Evolutionary conservation across 2,329 filamentous ascomycete species (phyloP).

Genomic region (Colletotrichum nymphaeae): DNA sequence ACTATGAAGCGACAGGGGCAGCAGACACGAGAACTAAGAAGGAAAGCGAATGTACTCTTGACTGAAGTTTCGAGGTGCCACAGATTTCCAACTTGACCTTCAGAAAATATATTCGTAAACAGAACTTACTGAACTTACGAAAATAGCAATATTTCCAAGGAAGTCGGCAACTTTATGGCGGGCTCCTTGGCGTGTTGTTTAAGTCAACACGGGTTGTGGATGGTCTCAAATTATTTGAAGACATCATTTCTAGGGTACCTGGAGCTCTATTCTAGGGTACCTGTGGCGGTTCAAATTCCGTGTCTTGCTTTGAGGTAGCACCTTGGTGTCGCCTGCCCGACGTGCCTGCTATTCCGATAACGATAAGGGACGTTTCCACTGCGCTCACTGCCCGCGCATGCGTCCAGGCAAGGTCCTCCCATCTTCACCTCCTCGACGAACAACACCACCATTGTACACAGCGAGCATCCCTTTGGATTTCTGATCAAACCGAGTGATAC

Average conservation of each 20-base stretch:
- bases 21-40: neutral
- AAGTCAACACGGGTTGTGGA: neutral
- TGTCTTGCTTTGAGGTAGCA: too few relatives aligned
- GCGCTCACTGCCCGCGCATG: neutral
- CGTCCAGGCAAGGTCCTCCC: too few relatives aligned
- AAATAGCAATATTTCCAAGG: neutral
- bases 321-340: too few relatives aligned
- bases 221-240: neutral
- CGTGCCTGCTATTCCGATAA: neutral
- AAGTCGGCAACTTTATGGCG: neutral
- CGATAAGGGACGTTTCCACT: neutral
- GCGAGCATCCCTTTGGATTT: neutral
- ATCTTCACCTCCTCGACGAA: neutral
- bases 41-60: neutral
- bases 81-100: neutral
- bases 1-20: neutral
- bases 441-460: neutral
- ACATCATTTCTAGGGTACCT: neutral
- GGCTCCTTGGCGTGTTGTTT: neutral
- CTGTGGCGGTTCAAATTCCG: too few relatives aligned
- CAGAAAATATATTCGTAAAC: neutral
- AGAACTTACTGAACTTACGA: neutral
- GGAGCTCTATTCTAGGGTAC: too few relatives aligned
- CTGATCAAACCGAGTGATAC: neutral
- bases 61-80: neutral